Evolutionary conservation across 2,329 filamentous ascomycete species (phyloP), one percentile per base, ranked within the genome.

Genomic region (Penicillium sp.): DNA sequence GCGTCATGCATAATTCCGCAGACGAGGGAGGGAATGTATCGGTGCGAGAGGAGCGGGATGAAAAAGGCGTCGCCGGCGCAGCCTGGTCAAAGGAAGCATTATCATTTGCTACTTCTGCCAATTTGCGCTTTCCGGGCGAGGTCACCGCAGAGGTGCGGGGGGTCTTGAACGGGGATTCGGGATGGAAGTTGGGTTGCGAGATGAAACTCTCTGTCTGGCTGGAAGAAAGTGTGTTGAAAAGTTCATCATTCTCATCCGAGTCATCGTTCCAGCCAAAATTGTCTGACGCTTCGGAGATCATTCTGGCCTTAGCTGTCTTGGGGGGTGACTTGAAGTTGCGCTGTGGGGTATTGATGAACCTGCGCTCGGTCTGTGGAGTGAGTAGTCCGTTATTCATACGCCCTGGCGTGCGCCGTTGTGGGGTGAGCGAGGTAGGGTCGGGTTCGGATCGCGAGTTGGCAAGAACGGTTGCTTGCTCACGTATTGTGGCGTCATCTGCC

Each of bases 401-500:
- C 8, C 44, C 49, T 2, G 40, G 48, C 0, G 32, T 41, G 1
- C 43, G 45, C 22, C 60, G 59, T 2, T 60, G 54, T 9, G 56
- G 45, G 1, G 50, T 29, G 22, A 47, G 31, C n/a, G 49, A 19
- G 3, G 38, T 49, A 7, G 53, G 45, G 13, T 57, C 50, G 3
- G 69, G 64, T 57, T 80, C 77, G 2, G 71, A 73, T 45, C 69
- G 66, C 22, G 75, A 73, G 54, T 77, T 78, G 53, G 67, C 72
- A 53, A 77, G 60, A 6, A 80, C 64, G 21, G 72, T 72, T 10
- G 64, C 65, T 51, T 75, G 72, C 61, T 79, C 77, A 19, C 80
- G 69, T n/a, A 67, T 55, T 55, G 77, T 72, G 13, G 80, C 80
- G 48, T 82, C 77, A 47, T 77, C 73, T 13, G 76, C 72, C 80